Percentiles rank a stretch among this genome's conserved stretches.
These are phyloP conservation scores for Penicillium sp. DNA, from an alignment of 2,329 filamentous ascomycete genomes.

Conservation along the genomic window DNA sequence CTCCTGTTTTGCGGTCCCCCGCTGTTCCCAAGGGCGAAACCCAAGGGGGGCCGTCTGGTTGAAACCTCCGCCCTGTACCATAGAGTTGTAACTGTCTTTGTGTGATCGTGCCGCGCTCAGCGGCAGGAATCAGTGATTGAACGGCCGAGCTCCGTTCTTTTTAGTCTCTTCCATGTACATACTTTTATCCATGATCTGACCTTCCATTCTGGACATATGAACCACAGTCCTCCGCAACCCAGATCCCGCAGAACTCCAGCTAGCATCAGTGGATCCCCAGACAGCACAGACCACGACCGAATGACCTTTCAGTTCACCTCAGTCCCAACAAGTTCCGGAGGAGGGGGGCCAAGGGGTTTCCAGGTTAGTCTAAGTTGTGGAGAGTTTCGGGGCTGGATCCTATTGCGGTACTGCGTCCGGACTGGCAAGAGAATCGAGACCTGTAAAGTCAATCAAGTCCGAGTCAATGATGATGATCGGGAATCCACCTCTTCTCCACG, in stretches of 20 bases:
- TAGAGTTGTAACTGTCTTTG: background rate
- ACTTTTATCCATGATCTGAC: background rate
- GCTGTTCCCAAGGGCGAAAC: background rate
- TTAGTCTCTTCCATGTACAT: background rate
- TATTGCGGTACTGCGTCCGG: constrained; percentile 18
- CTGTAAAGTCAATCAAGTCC: background rate
- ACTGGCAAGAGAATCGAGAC: constrained; percentile 7
- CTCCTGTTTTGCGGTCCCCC: background rate
- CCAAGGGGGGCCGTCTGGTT: background rate
- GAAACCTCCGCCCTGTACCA: background rate
- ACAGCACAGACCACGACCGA: background rate
- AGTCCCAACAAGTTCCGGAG: background rate
- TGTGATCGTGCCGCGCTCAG: background rate
- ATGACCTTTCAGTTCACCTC: background rate
- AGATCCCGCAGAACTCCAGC: background rate
- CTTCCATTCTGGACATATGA: background rate
- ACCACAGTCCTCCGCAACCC: background rate
- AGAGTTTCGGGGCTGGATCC: constrained; percentile 25
- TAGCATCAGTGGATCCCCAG: background rate
- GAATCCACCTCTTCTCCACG: constrained; percentile 19
- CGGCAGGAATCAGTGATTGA: background rate
- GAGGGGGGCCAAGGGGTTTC: background rate
- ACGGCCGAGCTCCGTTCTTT: background rate
- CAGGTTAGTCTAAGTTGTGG: background rate
- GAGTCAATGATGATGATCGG: constrained; percentile 8